Evolutionary conservation across 495 filamentous ascomycete genomes (phyloP).

Genomic region (Aspergillus olivimuriae): DNA sequence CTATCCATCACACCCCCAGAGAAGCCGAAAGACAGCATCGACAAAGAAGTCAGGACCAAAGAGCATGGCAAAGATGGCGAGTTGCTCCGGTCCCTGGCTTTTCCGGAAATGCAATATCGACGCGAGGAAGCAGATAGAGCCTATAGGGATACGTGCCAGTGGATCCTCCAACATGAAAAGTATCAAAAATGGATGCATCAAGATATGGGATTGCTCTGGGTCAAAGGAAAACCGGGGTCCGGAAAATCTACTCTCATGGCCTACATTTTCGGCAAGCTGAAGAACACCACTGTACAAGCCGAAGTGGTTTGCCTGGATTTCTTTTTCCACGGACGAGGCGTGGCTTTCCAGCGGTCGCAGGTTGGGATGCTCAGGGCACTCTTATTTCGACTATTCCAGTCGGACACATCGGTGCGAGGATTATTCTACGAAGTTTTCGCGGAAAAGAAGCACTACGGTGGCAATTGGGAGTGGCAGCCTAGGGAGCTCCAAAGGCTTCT

Average conservation of each 20-base stretch:
- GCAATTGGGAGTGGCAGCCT: conserved; percentile 15
- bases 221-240: conserved; percentile 44
- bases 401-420: conserved; percentile 3
- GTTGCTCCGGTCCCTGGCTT: conserved; percentile 14
- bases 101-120: conserved; percentile 11
- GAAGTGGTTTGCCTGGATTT: conserved; percentile 9
- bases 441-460: conserved; percentile 8
- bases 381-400: conserved; percentile 7
- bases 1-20: no score
- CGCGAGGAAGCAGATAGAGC: conserved; percentile 12
- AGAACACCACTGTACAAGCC: background rate
- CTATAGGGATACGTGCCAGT: conserved; percentile 30
- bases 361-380: conserved; percentile 15
- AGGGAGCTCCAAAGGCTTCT: conserved; percentile 7
- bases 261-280: conserved; percentile 9
- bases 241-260: conserved; percentile 44
- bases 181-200: conserved; percentile 29
- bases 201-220: conserved; percentile 34
- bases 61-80: no score
- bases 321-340: conserved; percentile 16
- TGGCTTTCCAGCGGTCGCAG: conserved; percentile 10
- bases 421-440: conserved; percentile 8
- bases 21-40: no score
- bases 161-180: conserved; percentile 26
- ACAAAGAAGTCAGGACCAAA: no score